Conservation (phyloP, 1,284 basidiomycete genomes). For the Retiboletus flavoniger region DNA sequence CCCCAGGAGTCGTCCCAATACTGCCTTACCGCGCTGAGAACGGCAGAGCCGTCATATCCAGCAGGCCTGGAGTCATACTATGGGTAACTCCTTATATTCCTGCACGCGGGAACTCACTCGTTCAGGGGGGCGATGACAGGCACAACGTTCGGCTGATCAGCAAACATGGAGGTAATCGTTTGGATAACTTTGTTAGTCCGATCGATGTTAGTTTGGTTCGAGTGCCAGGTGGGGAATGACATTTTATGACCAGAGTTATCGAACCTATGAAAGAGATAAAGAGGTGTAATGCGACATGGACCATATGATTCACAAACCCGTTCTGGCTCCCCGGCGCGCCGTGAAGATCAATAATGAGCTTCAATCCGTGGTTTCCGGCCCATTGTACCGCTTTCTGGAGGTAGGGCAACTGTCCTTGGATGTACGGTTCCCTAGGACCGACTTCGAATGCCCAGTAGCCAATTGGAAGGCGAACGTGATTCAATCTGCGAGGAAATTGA, state of each 20-base stretch:
- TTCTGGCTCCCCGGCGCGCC: slow-evolving; percentile 85
- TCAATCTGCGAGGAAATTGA: slow-evolving; percentile 48
- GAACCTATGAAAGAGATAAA: slow-evolving; percentile 46
- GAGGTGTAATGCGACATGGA: slow-evolving; percentile 1
- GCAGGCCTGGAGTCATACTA: slow-evolving; percentile 60
- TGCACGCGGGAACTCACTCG: slow-evolving; percentile 50
- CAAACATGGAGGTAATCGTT: slow-evolving; percentile 61
- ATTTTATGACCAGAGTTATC: slow-evolving; percentile 84
- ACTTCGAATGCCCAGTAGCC: slow-evolving; percentile 93
- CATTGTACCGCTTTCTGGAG: slow-evolving; percentile 73
- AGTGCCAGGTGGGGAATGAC: slow-evolving; percentile 70
- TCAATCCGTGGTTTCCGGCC: slow-evolving; percentile 75
- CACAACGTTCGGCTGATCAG: slow-evolving; percentile 54
- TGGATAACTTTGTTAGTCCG: slow-evolving; percentile 73
- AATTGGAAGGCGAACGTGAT: slow-evolving; percentile 86
- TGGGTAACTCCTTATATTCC: neutral
- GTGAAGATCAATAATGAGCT: slow-evolving; percentile 82
- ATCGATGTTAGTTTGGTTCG: slow-evolving; percentile 60
- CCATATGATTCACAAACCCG: slow-evolving; percentile 45
- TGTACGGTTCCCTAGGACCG: slow-evolving; percentile 77
- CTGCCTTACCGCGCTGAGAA: slow-evolving; percentile 61
- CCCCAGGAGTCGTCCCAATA: slow-evolving; percentile 76
- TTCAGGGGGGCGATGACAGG: slow-evolving; percentile 75
- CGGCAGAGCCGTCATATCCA: slow-evolving; percentile 57
- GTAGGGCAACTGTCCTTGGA: slow-evolving; percentile 77